Evolutionary conservation across 202 grass and related monocot genomes (phyloP).

Genomic region (Brachypodium distachyon): DNA sequence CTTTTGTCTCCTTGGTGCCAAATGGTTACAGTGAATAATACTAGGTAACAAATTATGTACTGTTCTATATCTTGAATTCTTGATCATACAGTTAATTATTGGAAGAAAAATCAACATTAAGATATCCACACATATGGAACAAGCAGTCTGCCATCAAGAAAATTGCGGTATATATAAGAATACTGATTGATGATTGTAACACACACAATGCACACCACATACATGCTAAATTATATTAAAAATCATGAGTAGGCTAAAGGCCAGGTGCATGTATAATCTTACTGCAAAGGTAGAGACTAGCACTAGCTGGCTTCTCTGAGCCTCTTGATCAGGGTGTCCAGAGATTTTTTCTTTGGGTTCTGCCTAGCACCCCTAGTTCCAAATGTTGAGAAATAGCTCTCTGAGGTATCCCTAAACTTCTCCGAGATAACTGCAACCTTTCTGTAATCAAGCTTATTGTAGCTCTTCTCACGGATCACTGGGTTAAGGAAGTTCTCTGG

Average conservation of each 20-base stretch:
- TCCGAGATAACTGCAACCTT: slow-evolving; percentile 72
- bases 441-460: slow-evolving; percentile 93
- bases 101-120: slow-evolving; percentile 39
- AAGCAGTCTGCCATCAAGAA: slow-evolving; percentile 25
- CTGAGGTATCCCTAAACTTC: slow-evolving; percentile 95
- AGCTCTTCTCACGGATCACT: slow-evolving; percentile 86
- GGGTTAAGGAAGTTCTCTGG: slow-evolving; percentile 91
- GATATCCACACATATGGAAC: slow-evolving; percentile 33
- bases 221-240: slow-evolving; percentile 42
- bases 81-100: slow-evolving; percentile 16
- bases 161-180: slow-evolving; percentile 28
- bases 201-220: slow-evolving; percentile 32
- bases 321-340: slow-evolving; percentile 88
- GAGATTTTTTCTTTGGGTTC: slow-evolving; percentile 83
- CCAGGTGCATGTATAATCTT: slow-evolving; percentile 33
- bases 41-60: background rate
- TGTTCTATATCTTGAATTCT: background rate
- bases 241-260: slow-evolving; percentile 15
- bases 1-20: background rate
- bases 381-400: slow-evolving; percentile 82
- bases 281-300: slow-evolving; percentile 24
- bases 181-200: slow-evolving; percentile 10
- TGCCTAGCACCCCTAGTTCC: slow-evolving; percentile 71
- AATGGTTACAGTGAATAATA: background rate
- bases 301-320: slow-evolving; percentile 80